Evolutionary conservation across 1,284 basidiomycete species (phyloP).

Genomic region (Cryptococcus deneoformans): DNA sequence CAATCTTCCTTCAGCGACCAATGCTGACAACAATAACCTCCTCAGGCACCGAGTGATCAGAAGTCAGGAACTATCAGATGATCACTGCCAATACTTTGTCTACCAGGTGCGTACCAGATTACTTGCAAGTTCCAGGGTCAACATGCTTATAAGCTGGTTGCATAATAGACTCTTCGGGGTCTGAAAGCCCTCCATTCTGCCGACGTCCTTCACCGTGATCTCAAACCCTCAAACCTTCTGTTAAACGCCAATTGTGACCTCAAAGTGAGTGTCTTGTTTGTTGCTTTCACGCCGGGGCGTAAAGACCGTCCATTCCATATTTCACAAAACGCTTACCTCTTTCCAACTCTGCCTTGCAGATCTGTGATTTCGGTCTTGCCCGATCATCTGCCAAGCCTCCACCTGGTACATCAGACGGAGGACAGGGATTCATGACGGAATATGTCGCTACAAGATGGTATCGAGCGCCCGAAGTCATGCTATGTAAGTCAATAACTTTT

Average conservation of each 20-base stretch:
- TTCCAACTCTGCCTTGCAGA: slow-evolving; percentile 34
- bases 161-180: slow-evolving; percentile 65
- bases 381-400: slow-evolving; percentile 70
- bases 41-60: slow-evolving; percentile 62
- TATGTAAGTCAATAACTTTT: slow-evolving; percentile 53
- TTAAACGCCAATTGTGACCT: slow-evolving; percentile 94
- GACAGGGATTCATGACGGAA: slow-evolving; percentile 90
- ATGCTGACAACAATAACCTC: slow-evolving; percentile 2
- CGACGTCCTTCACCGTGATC: slow-evolving; percentile 80
- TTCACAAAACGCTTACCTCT: slow-evolving; percentile 4
- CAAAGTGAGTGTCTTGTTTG: slow-evolving; percentile 49
- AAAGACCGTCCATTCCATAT: neutral
- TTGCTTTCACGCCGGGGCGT: too few species aligned
- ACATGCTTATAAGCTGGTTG: too few species aligned
- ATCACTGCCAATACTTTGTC: slow-evolving; percentile 93
- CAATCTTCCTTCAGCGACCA: neutral
- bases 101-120: slow-evolving; percentile 58
- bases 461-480: slow-evolving; percentile 91
- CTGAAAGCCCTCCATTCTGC: slow-evolving; percentile 91
- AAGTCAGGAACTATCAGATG: slow-evolving; percentile 78
- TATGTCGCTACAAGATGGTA: slow-evolving; percentile 94
- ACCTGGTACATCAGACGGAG: slow-evolving; percentile 64
- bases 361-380: slow-evolving; percentile 92
- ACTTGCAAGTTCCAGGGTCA: too few species aligned
- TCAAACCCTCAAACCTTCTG: slow-evolving; percentile 89